These are phyloP conservation scores for Paramecium sonneborni DNA, from an alignment of 73 alveolate genomes.

Conservation along the genomic window DNA sequence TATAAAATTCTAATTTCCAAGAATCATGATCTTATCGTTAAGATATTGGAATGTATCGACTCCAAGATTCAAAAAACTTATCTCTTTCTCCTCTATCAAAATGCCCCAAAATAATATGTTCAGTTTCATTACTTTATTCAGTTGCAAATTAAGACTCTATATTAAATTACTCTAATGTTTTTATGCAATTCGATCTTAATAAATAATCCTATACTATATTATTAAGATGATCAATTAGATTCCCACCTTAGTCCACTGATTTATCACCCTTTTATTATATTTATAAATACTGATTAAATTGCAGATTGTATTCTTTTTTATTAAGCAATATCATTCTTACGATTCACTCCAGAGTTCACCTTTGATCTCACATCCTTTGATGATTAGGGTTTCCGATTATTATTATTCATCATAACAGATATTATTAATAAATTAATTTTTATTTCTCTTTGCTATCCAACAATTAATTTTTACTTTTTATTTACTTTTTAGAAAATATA, in stretches of 20 bases:
- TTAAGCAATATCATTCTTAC: neutral
- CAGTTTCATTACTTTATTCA: neutral
- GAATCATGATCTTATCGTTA: slow-evolving; percentile 82
- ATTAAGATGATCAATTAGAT: slow-evolving; percentile 30
- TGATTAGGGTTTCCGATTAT: slow-evolving; percentile 3
- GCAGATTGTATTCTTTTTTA: slow-evolving; percentile 45
- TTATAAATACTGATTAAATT: neutral
- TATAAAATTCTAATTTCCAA: slow-evolving; percentile 88
- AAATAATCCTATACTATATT: slow-evolving; percentile 84
- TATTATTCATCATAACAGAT: slow-evolving; percentile 13
- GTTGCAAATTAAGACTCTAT: slow-evolving; percentile 64
- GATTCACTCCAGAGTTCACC: neutral
- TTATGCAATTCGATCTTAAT: slow-evolving; percentile 85
- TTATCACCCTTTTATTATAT: slow-evolving; percentile 6
- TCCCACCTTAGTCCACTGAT: slow-evolving; percentile 11
- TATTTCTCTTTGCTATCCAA: neutral
- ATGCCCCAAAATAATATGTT: slow-evolving; percentile 47
- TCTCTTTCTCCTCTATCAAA: slow-evolving; percentile 92
- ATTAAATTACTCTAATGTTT: slow-evolving; percentile 87
- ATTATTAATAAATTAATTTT: neutral
- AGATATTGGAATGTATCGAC: slow-evolving; percentile 88
- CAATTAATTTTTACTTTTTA: neutral
- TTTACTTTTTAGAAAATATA: too few species aligned
- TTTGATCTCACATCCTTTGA: neutral
- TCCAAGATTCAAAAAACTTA: slow-evolving; percentile 90